These are phyloP conservation scores for Xerocomus nothofagi DNA, from an alignment of 1,284 basidiomycete genomes.

Conservation along the genomic window DNA sequence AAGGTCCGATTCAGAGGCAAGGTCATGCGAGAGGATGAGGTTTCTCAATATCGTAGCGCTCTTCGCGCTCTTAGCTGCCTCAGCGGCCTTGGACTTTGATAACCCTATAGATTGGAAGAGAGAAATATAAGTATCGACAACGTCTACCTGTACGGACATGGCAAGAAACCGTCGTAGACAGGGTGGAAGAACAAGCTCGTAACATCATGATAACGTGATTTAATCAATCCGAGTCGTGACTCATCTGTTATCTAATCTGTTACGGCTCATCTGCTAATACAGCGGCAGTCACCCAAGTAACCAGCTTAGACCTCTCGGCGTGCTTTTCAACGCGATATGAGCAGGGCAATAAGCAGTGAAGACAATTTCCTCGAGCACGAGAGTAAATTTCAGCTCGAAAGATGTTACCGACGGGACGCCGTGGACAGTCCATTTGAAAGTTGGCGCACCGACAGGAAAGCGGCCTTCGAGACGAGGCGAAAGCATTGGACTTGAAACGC, in stretches of 20 bases:
- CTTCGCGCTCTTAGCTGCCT: constrained; percentile 81
- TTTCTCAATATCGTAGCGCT: constrained; percentile 69
- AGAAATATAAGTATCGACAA: constrained; percentile 37
- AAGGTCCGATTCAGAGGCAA: constrained; percentile 37
- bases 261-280: not conserved
- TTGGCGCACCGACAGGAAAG: constrained; percentile 55
- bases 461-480: constrained; percentile 44
- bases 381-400: constrained; percentile 37
- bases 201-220: not conserved
- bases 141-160: constrained; percentile 18
- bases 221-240: not conserved
- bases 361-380: constrained; percentile 54
- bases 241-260: constrained; percentile 21
- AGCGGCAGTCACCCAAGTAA: constrained; percentile 56
- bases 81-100: constrained; percentile 75
- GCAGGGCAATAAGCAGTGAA: constrained; percentile 65
- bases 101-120: constrained; percentile 84
- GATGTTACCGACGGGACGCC: constrained; percentile 32
- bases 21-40: constrained; percentile 62
- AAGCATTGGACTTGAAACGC: constrained; percentile 31
- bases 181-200: not conserved
- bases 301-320: constrained; percentile 50
- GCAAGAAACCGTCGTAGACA: not conserved
- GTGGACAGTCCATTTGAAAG: constrained; percentile 48
- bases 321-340: constrained; percentile 28